Base-by-base conservation (phyloP, 2,329 filamentous ascomycete species). In the Nannizzia gypsea region DNA sequence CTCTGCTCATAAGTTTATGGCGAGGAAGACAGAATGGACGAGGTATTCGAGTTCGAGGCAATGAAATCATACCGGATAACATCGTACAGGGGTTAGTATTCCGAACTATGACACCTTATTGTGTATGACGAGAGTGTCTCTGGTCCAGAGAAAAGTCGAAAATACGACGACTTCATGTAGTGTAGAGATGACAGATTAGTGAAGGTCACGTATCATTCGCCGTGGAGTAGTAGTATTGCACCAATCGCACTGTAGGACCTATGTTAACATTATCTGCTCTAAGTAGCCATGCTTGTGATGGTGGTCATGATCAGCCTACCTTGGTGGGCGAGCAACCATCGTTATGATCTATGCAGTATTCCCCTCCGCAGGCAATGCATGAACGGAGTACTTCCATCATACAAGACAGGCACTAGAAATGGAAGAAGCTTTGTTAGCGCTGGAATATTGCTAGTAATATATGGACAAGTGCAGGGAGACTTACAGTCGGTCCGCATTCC, bases 261-360 rank as follows among this genome's bases (percentile, higher is more conserved):
- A 22, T 13, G 59, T 54, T 54, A 54, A 61, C 42, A 36, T 3
- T 11, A 36, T 36, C 9, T 36, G 55, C 22, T n/a, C 11, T 34
- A n/a, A n/a, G n/a, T n/a, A n/a, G n/a, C 2, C 13, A 36, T 38
- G 26, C n/a, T 56, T 17, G 13, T 42, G 9, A 17, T 6, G 20
- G 13, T 9, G n/a, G 26, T 17, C 46, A 8, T 56, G 38, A n/a
- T 17, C 8, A 48, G 60, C 70, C 58, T 71, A 77, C 75, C 67
- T 73, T 76, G 68, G 79, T 84, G n/a, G 79, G 74, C 11, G 86
- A 88, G 44, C 87, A 92, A 15, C 89, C 88, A 65, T 90, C 88
- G 65, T 95, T 90, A 70, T 95, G 89, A 60, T 86, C 80, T 62
- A 87, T 80, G 71, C 91, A 96, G 71, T 95, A 96, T 58, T 88